Evolutionary conservation across 176 grass and related monocot species (phyloP).

Genomic region (Leersia perrieri): DNA sequence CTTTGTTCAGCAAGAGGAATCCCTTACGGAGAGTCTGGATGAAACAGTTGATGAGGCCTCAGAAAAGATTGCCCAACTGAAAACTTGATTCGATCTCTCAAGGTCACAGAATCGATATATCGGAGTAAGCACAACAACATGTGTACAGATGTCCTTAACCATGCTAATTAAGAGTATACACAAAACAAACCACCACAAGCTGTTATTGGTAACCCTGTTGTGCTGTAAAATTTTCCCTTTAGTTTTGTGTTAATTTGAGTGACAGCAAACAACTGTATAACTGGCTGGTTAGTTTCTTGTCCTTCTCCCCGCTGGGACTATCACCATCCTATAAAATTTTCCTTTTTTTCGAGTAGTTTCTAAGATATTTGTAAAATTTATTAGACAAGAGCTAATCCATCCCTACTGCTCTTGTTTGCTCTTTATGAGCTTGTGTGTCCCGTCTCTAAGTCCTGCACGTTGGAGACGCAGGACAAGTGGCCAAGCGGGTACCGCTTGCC

Average conservation of each 20-base stretch:
- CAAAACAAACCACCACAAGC: constrained; percentile 26
- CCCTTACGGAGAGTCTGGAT: constrained; percentile 35
- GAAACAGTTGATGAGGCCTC: constrained; percentile 49
- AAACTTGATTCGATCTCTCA: constrained; percentile 38
- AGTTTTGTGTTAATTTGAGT: constrained; percentile 14
- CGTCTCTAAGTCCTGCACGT: no score
- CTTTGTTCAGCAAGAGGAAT: constrained; percentile 31
- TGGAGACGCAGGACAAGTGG: no score
- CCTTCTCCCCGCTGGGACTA: constrained; percentile 23
- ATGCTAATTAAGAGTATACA: constrained; percentile 19
- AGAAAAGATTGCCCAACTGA: constrained; percentile 54
- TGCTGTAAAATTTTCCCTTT: constrained; percentile 14
- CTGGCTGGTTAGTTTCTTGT: constrained; percentile 18
- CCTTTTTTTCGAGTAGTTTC: neutral
- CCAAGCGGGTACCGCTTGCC: no score
- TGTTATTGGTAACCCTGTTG: constrained; percentile 30
- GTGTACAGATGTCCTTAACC: constrained; percentile 26
- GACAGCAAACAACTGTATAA: constrained; percentile 31
- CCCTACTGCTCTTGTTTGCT: neutral
- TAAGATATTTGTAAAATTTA: neutral
- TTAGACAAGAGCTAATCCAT: neutral
- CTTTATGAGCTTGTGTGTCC: no score
- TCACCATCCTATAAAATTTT: constrained; percentile 21
- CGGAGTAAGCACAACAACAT: constrained; percentile 26
- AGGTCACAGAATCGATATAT: constrained; percentile 24